A percentile compares a stretch with the other conserved stretches of the same genome.
These are phyloP conservation scores for Spinacia oleracea DNA, from an alignment of 179 eudicot genomes.

Conservation along the genomic window DNA sequence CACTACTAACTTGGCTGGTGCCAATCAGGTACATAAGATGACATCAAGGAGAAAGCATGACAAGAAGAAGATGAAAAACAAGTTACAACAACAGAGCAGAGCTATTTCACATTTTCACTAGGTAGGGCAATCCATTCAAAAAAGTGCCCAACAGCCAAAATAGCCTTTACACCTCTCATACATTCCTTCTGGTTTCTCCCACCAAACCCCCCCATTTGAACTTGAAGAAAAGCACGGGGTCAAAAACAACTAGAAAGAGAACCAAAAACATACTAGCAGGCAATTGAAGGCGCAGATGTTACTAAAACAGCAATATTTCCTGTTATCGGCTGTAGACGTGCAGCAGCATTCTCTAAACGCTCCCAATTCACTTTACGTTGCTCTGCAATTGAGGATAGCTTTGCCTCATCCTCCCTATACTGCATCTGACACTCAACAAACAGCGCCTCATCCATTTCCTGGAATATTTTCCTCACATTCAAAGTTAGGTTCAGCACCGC, in stretches of 20 bases:
- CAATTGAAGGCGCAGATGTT: conserved; percentile 37
- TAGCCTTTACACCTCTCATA: conserved; percentile 39
- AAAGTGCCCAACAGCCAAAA: conserved; percentile 26
- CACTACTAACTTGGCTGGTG: conserved; percentile 23
- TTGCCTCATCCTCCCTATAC: conserved; percentile 53
- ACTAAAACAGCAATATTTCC: conserved; percentile 77
- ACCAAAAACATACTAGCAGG: conserved; percentile 35
- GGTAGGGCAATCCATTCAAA: conserved; percentile 36
- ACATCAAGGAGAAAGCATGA: conserved; percentile 22
- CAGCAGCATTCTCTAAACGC: conserved; percentile 69
- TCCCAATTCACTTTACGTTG: conserved; percentile 62
- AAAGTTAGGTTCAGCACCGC: conserved; percentile 64
- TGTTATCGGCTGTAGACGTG: conserved; percentile 55
- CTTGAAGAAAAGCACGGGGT: conserved; percentile 12
- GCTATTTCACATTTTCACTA: no score
- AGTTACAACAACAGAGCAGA: conserved; percentile 35
- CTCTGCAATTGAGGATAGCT: conserved; percentile 36
- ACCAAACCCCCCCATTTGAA: conserved; percentile 11
- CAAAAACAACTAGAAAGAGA: conserved; percentile 7
- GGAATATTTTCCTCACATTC: conserved; percentile 60
- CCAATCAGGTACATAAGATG: conserved; percentile 24
- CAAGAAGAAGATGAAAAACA: conserved; percentile 20
- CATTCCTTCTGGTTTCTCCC: conserved; percentile 26
- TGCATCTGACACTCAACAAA: conserved; percentile 50
- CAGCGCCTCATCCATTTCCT: conserved; percentile 72